Percentiles rank a stretch among this genome's conserved stretches.
Conservation (phyloP, 768 basidiomycete species). For the Serpula lacrymans region DNA sequence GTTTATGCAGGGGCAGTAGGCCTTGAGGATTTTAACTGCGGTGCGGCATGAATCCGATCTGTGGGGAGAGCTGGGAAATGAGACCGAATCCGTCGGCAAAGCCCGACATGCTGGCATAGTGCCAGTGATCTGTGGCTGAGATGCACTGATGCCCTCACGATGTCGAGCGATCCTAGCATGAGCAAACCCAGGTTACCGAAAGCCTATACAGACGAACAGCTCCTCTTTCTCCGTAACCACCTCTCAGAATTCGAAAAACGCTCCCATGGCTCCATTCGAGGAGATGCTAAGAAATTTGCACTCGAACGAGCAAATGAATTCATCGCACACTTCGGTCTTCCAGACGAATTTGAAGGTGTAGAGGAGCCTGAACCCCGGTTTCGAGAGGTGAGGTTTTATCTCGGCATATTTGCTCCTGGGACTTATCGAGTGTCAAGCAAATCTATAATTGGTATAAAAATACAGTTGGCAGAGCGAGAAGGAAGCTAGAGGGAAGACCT, state of each 20-base stretch:
- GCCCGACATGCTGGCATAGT: no score
- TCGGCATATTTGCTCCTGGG: conserved; percentile 2
- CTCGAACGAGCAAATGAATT: conserved; percentile 61
- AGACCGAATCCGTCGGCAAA: no score
- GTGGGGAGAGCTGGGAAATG: no score
- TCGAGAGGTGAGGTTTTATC: conserved; percentile 46
- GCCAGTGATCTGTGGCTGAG: conserved; percentile 19
- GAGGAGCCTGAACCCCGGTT: conserved; percentile 60
- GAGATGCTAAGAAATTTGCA: conserved; percentile 69
- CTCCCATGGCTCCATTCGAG: conserved; percentile 56
- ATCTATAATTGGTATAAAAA: conserved; percentile 77
- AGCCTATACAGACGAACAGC: conserved; percentile 62
- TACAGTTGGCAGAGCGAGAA: conserved; percentile 56
- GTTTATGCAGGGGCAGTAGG: no score
- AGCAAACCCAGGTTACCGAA: conserved; percentile 64
- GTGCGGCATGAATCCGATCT: no score
- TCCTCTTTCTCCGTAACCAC: conserved; percentile 53
- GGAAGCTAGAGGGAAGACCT: conserved; percentile 54
- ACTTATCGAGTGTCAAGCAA: conserved; percentile 39
- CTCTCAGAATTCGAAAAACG: conserved; percentile 55
- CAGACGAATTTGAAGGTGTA: conserved; percentile 48
- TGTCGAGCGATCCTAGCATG: conserved; percentile 57
- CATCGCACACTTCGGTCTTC: conserved; percentile 55
- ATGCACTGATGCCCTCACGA: conserved; percentile 16
- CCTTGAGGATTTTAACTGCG: no score